Evolutionary conservation across 345 rosid species (phyloP).

Genomic region (Hirschfeldia incana): DNA sequence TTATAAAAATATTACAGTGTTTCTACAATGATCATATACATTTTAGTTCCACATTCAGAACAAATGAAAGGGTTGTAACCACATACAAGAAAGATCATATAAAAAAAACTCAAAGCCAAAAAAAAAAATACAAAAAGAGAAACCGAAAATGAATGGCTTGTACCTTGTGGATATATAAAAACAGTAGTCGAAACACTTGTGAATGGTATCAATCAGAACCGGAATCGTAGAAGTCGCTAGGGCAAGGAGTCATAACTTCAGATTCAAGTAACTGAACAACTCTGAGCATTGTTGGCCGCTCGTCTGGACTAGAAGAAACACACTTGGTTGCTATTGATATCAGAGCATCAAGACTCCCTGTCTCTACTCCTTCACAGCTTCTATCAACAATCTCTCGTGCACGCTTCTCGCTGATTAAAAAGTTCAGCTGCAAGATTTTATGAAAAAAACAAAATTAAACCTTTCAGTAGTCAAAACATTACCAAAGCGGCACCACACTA

Average conservation of each 20-base stretch:
- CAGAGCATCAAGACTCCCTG: slow-evolving; percentile 80
- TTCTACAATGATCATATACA: slow-evolving; percentile 31
- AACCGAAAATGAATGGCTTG: neutral
- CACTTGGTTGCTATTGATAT: slow-evolving; percentile 84
- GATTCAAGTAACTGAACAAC: slow-evolving; percentile 91
- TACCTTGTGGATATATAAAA: neutral
- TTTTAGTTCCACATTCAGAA: neutral
- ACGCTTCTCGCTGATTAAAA: slow-evolving; percentile 63
- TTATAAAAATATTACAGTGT: neutral
- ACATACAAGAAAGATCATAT: slow-evolving; percentile 9
- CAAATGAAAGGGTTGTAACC: neutral
- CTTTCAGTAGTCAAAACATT: neutral
- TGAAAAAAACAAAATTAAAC: neutral
- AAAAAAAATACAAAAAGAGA: neutral
- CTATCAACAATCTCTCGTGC: slow-evolving; percentile 70
- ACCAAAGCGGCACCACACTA: slow-evolving; percentile 14
- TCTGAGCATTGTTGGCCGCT: slow-evolving; percentile 95
- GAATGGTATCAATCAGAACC: slow-evolving; percentile 62
- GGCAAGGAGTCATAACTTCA: slow-evolving; percentile 98
- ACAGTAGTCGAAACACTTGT: neutral
- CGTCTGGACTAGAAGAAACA: slow-evolving; percentile 76
- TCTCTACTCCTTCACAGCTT: slow-evolving; percentile 75
- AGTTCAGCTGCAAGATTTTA: slow-evolving; percentile 67
- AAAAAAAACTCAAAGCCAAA: neutral
- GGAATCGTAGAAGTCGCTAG: slow-evolving; percentile 94